Conservation (phyloP, 305 asterid species). For the Fraxinus angustifolia region DNA sequence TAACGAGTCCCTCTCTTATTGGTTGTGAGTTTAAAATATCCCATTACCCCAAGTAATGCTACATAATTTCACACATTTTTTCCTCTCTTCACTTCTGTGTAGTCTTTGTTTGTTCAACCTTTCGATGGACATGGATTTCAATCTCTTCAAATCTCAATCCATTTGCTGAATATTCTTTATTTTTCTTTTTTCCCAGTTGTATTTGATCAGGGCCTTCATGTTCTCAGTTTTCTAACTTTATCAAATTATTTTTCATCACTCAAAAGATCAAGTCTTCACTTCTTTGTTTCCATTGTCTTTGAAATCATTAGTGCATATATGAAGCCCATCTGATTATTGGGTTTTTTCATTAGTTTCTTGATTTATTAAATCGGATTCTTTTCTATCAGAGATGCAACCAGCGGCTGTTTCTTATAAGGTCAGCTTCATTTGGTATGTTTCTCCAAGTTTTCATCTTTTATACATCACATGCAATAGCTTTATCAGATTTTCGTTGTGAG, state of each 20-base stretch:
- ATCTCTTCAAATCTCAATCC: slow-evolving; percentile 35
- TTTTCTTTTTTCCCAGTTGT: slow-evolving; percentile 1
- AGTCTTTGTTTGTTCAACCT: slow-evolving; percentile 33
- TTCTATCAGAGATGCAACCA: slow-evolving; percentile 36
- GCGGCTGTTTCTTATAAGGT: slow-evolving; percentile 36
- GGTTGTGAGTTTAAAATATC: slow-evolving; percentile 21
- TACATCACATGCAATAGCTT: slow-evolving; percentile 8
- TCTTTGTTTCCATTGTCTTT: slow-evolving; percentile 21
- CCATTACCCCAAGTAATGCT: slow-evolving; percentile 29
- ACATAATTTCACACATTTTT: slow-evolving; percentile 22
- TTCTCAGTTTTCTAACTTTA: slow-evolving; percentile 21
- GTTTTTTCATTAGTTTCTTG: slow-evolving; percentile 16
- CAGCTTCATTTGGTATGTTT: slow-evolving; percentile 48
- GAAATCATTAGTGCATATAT: slow-evolving; percentile 31
- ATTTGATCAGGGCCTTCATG: slow-evolving; percentile 25
- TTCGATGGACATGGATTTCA: slow-evolving; percentile 24
- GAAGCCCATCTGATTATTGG: slow-evolving; percentile 34
- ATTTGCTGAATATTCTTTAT: slow-evolving; percentile 22
- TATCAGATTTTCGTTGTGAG: slow-evolving; percentile 10
- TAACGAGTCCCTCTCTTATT: neutral
- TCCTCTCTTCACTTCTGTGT: slow-evolving; percentile 25
- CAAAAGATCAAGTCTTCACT: slow-evolving; percentile 20
- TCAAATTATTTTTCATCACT: slow-evolving; percentile 26
- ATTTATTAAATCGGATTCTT: slow-evolving; percentile 24
- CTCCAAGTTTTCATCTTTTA: slow-evolving; percentile 2